These are phyloP conservation scores for Saccharomycopsis sp. DNA, from an alignment of 805 yeast species.

Conservation along the genomic window DNA sequence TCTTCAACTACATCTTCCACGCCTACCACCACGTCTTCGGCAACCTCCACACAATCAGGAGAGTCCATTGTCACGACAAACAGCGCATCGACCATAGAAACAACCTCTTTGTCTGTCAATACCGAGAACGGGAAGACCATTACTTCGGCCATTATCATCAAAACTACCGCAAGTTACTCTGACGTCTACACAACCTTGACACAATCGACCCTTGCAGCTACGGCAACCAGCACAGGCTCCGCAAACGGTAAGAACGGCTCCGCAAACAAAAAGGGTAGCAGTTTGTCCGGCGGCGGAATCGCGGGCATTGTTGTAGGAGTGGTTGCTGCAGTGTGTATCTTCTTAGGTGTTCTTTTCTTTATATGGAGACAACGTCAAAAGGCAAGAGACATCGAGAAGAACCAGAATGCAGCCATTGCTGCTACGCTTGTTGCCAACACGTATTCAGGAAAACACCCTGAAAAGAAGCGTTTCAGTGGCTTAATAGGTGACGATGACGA, in stretches of 20 bases:
- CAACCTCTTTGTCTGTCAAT: constrained; percentile 16
- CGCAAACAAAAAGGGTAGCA: neutral
- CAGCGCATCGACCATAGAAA: constrained; percentile 12
- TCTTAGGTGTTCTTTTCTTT: constrained; percentile 15
- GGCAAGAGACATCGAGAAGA: constrained; percentile 16
- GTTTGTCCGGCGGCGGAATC: constrained; percentile 14
- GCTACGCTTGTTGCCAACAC: constrained; percentile 20
- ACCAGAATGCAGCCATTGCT: constrained; percentile 19
- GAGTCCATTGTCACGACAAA: neutral
- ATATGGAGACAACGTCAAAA: constrained; percentile 20
- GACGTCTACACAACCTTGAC: constrained; percentile 18
- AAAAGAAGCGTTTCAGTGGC: constrained; percentile 9
- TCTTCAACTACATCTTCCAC: constrained; percentile 6
- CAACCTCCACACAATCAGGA: neutral
- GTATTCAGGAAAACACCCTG: constrained; percentile 11
- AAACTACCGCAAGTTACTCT: constrained; percentile 11
- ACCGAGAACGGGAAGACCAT: constrained; percentile 18
- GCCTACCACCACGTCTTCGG: neutral
- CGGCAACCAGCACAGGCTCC: neutral
- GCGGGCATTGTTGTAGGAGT: constrained; percentile 21
- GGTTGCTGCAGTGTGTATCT: constrained; percentile 13
- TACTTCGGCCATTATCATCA: constrained; percentile 20
- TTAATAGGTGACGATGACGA: neutral
- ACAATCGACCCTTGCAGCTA: neutral
- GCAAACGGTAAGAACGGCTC: neutral